Evolutionary conservation across 164 flowering plant species (phyloP), one percentile per base, ranked within the genome.

Genomic region (Sedum album): DNA sequence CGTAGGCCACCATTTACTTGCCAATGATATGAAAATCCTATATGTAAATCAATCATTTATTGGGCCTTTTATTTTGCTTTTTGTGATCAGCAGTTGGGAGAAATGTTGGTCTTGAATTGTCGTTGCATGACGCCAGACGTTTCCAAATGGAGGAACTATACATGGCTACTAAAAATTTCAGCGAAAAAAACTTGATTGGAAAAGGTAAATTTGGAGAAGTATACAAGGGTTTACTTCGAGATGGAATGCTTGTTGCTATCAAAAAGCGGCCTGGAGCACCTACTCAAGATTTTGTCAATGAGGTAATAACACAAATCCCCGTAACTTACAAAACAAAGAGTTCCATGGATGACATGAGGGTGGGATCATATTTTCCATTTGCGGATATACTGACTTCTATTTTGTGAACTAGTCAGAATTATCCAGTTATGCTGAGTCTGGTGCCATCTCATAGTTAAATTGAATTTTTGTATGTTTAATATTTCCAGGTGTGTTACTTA

Each of bases 151-250:
- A 84, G 62, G 98, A 92, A 68, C 76, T 92, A 71, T 79, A 78
- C 64, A 33, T 74, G 60, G 98, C 98, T 42, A 90, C 98, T 31
- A 90, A 84, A 73, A 78, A 83, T 72, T 92, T 92, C 70, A 84
- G 79, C 74, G 83, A 84, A 2, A 86, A 76, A 51, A 86, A 82
- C 76, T 82, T 84, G 79, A 90, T 92, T 10, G 98, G 98, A 17
- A 75, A 61, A 72, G 98, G 98, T 66, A 92, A 90, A 73, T 92
- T 90, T 73, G 98, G 98, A 36, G 88, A 83, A 74, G 98, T 90
- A 4, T 88, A 87, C 31, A 87, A 85, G 75, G 98, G 98, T 69
- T 78, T 90, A 73, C 96, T 92, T 77, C 80, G 82, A 39, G 88
- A 92, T 81, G 98, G 98, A 68, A 78, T 84, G 85, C 73, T 88